These are phyloP conservation scores for Leishmania major DNA, from an alignment of 208 protist genomes.

Conservation along the genomic window DNA sequence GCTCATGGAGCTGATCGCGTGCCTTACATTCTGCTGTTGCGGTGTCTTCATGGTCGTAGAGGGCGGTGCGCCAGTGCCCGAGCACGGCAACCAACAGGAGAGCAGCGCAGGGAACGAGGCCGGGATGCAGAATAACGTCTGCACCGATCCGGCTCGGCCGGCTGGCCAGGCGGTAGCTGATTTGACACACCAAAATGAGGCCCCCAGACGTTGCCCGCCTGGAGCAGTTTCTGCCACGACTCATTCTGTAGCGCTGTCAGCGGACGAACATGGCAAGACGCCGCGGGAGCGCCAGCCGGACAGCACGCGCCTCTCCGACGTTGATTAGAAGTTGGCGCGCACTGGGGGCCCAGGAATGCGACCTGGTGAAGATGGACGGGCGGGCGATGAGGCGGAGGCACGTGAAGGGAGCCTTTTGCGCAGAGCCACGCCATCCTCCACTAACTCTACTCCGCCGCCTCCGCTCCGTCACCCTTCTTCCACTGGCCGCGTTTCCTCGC, in stretches of 20 bases:
- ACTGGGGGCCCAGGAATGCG: not conserved
- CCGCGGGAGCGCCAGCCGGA: slow-evolving; percentile 26
- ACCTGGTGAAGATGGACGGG: not conserved
- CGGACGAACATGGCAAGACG: not conserved
- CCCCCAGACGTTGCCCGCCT: slow-evolving; percentile 4
- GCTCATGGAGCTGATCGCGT: slow-evolving; percentile 16
- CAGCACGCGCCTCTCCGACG: slow-evolving; percentile 39
- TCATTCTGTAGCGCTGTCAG: not conserved
- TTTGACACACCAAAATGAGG: slow-evolving; percentile 5
- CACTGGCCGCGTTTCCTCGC: not conserved
- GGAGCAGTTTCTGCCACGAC: not conserved
- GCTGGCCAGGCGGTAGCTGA: not conserved
- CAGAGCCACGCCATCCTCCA: not conserved
- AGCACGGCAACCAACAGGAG: slow-evolving; percentile 22
- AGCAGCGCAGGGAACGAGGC: slow-evolving; percentile 2
- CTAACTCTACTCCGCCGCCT: slow-evolving; percentile 1
- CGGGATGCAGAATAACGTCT: slow-evolving; percentile 9
- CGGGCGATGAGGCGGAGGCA: not conserved
- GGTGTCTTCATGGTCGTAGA: slow-evolving; percentile 2
- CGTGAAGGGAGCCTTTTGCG: not conserved
- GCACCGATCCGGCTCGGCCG: not conserved
- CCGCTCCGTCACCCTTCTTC: slow-evolving; percentile 9
- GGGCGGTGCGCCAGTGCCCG: not conserved
- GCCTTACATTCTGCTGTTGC: slow-evolving; percentile 33
- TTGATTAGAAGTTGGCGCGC: slow-evolving; percentile 23